Conservation (phyloP, 2,329 filamentous ascomycete genomes). For the Penicillium sp. region DNA sequence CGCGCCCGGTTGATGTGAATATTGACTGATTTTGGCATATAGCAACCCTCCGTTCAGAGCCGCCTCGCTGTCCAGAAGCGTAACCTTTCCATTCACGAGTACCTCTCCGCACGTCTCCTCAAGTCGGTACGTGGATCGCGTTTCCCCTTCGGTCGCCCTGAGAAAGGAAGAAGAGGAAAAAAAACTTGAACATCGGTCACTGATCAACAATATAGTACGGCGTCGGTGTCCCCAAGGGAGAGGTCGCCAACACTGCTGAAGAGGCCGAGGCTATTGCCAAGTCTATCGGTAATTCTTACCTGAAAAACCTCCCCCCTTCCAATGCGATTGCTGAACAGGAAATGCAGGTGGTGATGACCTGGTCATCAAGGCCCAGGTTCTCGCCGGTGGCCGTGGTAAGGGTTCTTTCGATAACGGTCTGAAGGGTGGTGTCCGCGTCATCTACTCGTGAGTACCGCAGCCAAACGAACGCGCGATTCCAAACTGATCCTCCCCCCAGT, state of each 20-base stretch:
- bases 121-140: conserved; percentile 55
- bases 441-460: conserved; percentile 73
- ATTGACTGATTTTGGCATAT: conserved; percentile 23
- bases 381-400: conserved; percentile 97
- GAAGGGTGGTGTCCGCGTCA: conserved; percentile 97
- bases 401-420: conserved; percentile 97
- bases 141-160: conserved; percentile 15
- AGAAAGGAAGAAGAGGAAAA: neutral
- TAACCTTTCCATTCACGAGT: conserved; percentile 96
- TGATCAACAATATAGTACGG: conserved; percentile 68
- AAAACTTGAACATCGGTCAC: conserved; percentile 11
- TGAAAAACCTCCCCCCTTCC: neutral
- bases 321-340: conserved; percentile 20
- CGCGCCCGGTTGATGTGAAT: conserved; percentile 10
- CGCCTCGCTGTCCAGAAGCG: conserved; percentile 70
- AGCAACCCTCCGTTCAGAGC: conserved; percentile 59
- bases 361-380: conserved; percentile 99
- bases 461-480: neutral
- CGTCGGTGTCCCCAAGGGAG: conserved; percentile 86
- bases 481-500: conserved; percentile 38
- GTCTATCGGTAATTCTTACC: conserved; percentile 66
- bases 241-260: conserved; percentile 76
- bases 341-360: conserved; percentile 75
- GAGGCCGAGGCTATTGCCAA: conserved; percentile 93
- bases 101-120: conserved; percentile 90